phyloP scores from a whole-genome alignment of 108 stramenopile genomes.

The Fistulifera solaris region DNA sequence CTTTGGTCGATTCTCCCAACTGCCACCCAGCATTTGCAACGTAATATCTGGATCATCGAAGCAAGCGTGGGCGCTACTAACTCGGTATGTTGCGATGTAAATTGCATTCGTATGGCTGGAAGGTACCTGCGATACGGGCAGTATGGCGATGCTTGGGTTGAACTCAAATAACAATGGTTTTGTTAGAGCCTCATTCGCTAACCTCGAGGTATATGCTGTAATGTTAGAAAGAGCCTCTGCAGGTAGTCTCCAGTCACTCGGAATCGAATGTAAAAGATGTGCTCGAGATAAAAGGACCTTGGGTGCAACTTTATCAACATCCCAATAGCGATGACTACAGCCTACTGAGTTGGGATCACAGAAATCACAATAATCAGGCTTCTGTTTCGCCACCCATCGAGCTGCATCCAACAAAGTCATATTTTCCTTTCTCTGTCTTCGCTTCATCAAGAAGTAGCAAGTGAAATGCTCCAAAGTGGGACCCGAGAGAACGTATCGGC shows the following conservation, averaged over 20 bases:
- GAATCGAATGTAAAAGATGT: not conserved
- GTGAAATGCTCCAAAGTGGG: not conserved
- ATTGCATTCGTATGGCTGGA: not conserved
- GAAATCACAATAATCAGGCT: not conserved
- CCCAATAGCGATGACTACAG: not conserved
- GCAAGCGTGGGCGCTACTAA: slow-evolving; percentile 1
- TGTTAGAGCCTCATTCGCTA: not conserved
- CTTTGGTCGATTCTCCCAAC: not conserved
- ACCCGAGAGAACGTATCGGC: not conserved
- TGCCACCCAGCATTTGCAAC: not conserved
- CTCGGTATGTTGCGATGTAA: slow-evolving; percentile 2
- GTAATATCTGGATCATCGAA: not conserved
- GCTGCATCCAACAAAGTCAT: not conserved
- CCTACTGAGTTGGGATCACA: not conserved
- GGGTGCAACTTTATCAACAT: slow-evolving; percentile 1
- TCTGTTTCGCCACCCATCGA: not conserved
- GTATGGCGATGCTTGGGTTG: slow-evolving; percentile 1
- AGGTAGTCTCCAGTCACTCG: not conserved
- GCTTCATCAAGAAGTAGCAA: not conserved
- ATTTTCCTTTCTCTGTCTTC: not conserved
- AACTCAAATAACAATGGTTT: not conserved
- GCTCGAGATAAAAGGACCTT: not conserved
- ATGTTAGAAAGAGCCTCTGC: not conserved
- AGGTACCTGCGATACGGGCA: not conserved
- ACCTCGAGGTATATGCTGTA: not conserved